Percentiles rank a stretch among this genome's conserved stretches.
These are phyloP conservation scores for Gloeostereum incarnatum DNA, from an alignment of 768 basidiomycete species.

Conservation along the genomic window DNA sequence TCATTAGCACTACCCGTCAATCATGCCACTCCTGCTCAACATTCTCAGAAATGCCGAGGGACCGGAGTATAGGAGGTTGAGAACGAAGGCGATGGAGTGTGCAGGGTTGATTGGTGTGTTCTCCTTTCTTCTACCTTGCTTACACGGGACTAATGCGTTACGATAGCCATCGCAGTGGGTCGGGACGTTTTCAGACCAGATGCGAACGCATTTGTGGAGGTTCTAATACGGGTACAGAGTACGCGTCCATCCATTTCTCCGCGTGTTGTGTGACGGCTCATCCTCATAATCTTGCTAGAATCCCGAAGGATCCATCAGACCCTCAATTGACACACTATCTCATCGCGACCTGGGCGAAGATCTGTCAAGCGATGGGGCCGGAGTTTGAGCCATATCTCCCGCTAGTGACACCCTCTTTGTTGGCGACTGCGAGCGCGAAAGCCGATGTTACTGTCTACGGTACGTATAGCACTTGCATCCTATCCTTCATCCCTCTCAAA, in stretches of 20 bases:
- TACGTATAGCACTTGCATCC: too few relatives aligned
- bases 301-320: conserved; percentile 60
- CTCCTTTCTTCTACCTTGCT: conserved; percentile 1
- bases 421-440: conserved; percentile 71
- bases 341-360: conserved; percentile 83
- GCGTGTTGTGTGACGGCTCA: background rate
- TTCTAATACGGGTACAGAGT: conserved; percentile 77
- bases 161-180: conserved; percentile 77
- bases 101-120: conserved; percentile 72
- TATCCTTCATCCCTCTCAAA: too few relatives aligned
- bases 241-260: conserved; percentile 11
- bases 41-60: conserved; percentile 68
- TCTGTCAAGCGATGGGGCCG: conserved; percentile 75
- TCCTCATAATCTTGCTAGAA: conserved; percentile 30
- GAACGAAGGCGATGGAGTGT: conserved; percentile 87
- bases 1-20: conserved; percentile 57
- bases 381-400: conserved; percentile 86
- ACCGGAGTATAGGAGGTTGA: conserved; percentile 54
- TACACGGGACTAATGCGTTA: background rate
- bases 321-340: conserved; percentile 67
- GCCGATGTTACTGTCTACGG: conserved; percentile 71
- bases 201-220: conserved; percentile 58
- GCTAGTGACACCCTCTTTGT: conserved; percentile 72
- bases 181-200: conserved; percentile 72
- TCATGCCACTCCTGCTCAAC: conserved; percentile 75